phyloP scores from a whole-genome alignment of 2,329 filamentous ascomycete genomes.

The Helotiales sp. region DNA sequence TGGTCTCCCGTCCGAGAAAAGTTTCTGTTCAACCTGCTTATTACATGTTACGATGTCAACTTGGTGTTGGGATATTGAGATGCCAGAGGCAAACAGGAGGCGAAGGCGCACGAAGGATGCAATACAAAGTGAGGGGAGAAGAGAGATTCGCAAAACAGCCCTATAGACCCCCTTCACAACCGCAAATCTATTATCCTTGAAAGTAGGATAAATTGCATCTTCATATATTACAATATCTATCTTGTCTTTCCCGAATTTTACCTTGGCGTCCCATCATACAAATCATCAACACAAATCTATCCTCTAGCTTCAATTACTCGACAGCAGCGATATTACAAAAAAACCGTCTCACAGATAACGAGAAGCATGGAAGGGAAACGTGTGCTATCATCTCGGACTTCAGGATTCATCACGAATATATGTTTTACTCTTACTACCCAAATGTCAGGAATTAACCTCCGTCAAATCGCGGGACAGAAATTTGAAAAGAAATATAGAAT shows the following conservation, averaged over 20 bases:
- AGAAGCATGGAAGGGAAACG: conserved; percentile 18
- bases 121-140: background rate
- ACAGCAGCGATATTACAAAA: too few species aligned
- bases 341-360: too few species aligned
- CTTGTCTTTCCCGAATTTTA: too few species aligned
- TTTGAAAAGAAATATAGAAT: background rate
- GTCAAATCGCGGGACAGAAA: background rate
- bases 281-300: background rate
- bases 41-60: too few species aligned
- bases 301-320: conserved; percentile 6
- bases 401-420: too few species aligned
- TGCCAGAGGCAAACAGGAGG: background rate
- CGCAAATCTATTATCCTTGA: conserved; percentile 8
- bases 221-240: conserved; percentile 18
- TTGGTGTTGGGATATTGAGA: too few species aligned
- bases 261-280: too few species aligned
- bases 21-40: conserved; percentile 20
- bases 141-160: conserved; percentile 16
- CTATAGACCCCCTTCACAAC: conserved; percentile 13
- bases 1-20: conserved; percentile 13
- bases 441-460: background rate
- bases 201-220: too few species aligned
- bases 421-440: too few species aligned
- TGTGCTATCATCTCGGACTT: conserved; percentile 19
- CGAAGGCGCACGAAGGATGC: background rate